Conservation (phyloP, 2,329 filamentous ascomycete species). For the Domatiomyces globalis region DNA sequence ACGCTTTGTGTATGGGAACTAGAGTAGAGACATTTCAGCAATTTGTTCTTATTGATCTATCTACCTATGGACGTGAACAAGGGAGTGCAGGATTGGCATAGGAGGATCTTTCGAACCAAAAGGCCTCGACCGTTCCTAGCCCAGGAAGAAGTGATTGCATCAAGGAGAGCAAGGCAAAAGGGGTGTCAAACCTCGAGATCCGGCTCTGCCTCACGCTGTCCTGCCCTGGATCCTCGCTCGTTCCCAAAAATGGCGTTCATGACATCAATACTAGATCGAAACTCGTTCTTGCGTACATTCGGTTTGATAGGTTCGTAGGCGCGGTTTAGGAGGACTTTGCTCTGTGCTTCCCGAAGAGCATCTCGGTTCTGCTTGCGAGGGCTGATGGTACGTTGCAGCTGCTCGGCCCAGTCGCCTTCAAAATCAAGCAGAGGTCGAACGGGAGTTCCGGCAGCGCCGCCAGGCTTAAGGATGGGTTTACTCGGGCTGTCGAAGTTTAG, state of each 20-base stretch:
- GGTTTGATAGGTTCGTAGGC: constrained; percentile 22
- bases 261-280: constrained; percentile 80
- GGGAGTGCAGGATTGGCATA: background rate
- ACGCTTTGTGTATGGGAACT: constrained; percentile 80
- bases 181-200: constrained; percentile 77
- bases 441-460: constrained; percentile 30
- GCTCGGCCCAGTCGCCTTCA: constrained; percentile 82
- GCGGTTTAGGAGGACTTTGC: constrained; percentile 40
- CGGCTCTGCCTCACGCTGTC: constrained; percentile 43
- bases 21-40: constrained; percentile 29
- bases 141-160: background rate
- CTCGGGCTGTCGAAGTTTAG: constrained; percentile 10
- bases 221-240: constrained; percentile 39
- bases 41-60: constrained; percentile 27
- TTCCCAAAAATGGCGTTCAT: constrained; percentile 86
- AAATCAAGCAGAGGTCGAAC: constrained; percentile 39
- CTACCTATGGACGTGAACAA: constrained; percentile 21
- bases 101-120: background rate
- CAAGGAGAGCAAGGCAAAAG: constrained; percentile 15
- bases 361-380: constrained; percentile 81
- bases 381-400: constrained; percentile 85
- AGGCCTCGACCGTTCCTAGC: background rate
- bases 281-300: constrained; percentile 40
- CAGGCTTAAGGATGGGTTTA: constrained; percentile 15
- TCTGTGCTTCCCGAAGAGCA: constrained; percentile 53